A percentile compares a stretch with the other conserved stretches of the same genome.
These are phyloP conservation scores for Coniella vitis DNA, from an alignment of 2,329 filamentous ascomycete species.

Conservation along the genomic window DNA sequence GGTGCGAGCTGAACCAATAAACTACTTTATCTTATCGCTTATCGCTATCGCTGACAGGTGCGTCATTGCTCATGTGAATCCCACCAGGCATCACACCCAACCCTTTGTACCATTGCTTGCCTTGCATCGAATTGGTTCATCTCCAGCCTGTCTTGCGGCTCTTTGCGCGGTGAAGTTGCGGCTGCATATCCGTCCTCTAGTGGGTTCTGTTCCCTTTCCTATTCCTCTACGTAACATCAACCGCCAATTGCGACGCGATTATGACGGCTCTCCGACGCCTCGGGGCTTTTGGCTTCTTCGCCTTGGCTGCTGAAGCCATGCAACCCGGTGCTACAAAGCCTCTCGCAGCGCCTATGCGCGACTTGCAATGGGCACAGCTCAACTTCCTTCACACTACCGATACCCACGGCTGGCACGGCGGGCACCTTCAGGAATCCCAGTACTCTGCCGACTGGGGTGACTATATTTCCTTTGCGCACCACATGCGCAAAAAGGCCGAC, in stretches of 20 bases:
- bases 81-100: neutral
- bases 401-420: slow-evolving; percentile 91
- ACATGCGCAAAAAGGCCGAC: slow-evolving; percentile 74
- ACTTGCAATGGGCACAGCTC: slow-evolving; percentile 85
- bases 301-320: slow-evolving; percentile 37
- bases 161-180: neutral
- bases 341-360: slow-evolving; percentile 71
- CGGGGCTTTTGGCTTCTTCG: slow-evolving; percentile 32
- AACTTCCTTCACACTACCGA: slow-evolving; percentile 98
- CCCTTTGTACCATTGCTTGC: too few species aligned
- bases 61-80: neutral
- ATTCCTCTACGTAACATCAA: neutral
- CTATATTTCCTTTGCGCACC: slow-evolving; percentile 85
- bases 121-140: too few species aligned
- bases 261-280: slow-evolving; percentile 27
- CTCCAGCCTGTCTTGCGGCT: neutral
- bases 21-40: neutral
- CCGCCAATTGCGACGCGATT: neutral
- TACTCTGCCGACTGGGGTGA: slow-evolving; percentile 98
- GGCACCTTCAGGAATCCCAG: slow-evolving; percentile 87
- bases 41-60: neutral
- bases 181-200: neutral
- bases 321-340: slow-evolving; percentile 79
- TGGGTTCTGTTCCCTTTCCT: neutral
- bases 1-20: too few species aligned